Base-by-base conservation (phyloP, 352 stramenopile species). In the Hyphochytrium catenoides region DNA sequence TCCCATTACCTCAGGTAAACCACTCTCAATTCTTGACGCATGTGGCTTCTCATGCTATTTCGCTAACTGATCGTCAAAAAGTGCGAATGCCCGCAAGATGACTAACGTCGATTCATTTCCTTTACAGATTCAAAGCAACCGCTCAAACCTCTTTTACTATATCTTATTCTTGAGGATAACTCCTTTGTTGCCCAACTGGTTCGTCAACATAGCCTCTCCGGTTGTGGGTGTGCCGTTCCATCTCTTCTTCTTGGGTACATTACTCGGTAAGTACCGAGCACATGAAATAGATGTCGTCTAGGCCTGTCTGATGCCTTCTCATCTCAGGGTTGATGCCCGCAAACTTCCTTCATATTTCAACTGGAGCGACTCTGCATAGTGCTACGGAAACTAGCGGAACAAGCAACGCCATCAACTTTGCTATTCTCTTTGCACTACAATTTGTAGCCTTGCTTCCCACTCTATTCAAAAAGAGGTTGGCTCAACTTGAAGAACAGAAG, bases 101-200 rank as follows among this genome's bases (percentile, higher is more conserved):
- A n/a, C n/a, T n/a, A n/a, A n/a, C n/a, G n/a, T n/a, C n/a, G n/a
- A n/a, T n/a, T n/a, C n/a, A n/a, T n/a, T n/a, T n/a, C n/a, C n/a
- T 6, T 6, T 12, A 25, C 35, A 69, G 57, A 78, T 86, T 26
- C 56, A 57, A 8, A 61, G 77, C 34, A 84, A 86, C 48, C 61
- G 69, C 33, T 39, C 47, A 26, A 84, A 84, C 36, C 30, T 86
- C 20, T 77, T 86, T 31, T 86, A 79, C 51, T 86, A 86, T 46
- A 39, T 86, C 42, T 49, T 86, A n/a, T 86, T 86, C 43, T 52
- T 86, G 26, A 59, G 71, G 15, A 74, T 86, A 43, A 86, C 71
- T 17, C 71, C 71, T 16, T 35, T 86, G 26, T 43, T 86, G 36
- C 71, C 71, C 11, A 86, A 86, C 51, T 86, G 71, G 71, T 83